These are phyloP conservation scores for Sugiyamaella chiloensis DNA, from an alignment of 805 yeast species.

Conservation along the genomic window DNA sequence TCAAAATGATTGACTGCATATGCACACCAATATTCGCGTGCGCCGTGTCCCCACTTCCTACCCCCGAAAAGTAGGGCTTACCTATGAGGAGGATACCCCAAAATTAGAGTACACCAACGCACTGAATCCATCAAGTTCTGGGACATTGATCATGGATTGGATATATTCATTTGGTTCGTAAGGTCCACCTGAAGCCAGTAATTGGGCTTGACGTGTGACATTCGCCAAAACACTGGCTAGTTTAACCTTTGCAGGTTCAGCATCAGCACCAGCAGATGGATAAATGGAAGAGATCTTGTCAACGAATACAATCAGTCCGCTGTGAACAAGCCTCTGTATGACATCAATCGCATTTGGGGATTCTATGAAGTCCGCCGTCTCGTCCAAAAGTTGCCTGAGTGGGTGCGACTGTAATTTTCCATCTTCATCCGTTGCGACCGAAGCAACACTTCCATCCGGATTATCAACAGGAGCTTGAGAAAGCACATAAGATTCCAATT, in stretches of 20 bases:
- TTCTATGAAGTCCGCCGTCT: slow-evolving; percentile 41
- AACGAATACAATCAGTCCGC: slow-evolving; percentile 47
- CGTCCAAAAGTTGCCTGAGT: slow-evolving; percentile 39
- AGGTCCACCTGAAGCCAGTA: slow-evolving; percentile 46
- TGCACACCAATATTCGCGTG: too few species aligned
- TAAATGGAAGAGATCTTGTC: slow-evolving; percentile 33
- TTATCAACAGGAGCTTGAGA: slow-evolving; percentile 42
- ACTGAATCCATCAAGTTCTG: slow-evolving; percentile 78
- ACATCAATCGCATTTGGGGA: slow-evolving; percentile 41
- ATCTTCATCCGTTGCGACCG: slow-evolving; percentile 21
- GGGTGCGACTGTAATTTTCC: slow-evolving; percentile 23
- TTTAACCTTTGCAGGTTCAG: slow-evolving; percentile 39
- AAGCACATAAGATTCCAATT: slow-evolving; percentile 51
- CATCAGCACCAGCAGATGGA: slow-evolving; percentile 20
- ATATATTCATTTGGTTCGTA: slow-evolving; percentile 43
- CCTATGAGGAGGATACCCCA: slow-evolving; percentile 9
- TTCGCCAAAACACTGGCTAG: slow-evolving; percentile 71
- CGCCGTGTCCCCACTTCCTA: too few species aligned
- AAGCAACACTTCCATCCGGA: slow-evolving; percentile 17
- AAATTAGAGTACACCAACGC: slow-evolving; percentile 89
- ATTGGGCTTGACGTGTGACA: slow-evolving; percentile 60
- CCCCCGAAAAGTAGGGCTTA: too few species aligned
- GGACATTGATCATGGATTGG: slow-evolving; percentile 46
- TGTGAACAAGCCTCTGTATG: slow-evolving; percentile 39
- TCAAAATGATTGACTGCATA: slow-evolving; percentile 2